phyloP scores from a whole-genome alignment of 2,329 filamentous ascomycete species.

The Cladophialophora immunda region DNA sequence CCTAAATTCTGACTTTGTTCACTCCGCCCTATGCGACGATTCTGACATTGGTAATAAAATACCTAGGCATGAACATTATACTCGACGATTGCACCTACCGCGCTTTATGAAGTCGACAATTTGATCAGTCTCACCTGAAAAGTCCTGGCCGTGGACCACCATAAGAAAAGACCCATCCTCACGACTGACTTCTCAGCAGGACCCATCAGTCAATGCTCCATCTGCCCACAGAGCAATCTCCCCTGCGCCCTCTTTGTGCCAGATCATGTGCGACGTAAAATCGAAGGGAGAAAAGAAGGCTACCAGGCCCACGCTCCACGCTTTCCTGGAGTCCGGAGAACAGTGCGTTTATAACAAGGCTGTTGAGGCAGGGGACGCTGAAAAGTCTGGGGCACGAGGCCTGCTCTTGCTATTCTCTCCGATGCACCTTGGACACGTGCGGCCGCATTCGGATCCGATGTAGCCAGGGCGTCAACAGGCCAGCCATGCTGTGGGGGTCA shows the following conservation, averaged over 20 bases:
- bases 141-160: background rate
- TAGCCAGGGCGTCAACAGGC: background rate
- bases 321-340: background rate
- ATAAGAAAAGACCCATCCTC: background rate
- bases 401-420: slow-evolving; percentile 6
- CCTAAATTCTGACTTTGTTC: background rate
- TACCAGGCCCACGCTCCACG: background rate
- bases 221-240: background rate
- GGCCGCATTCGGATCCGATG: background rate
- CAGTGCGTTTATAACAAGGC: slow-evolving; percentile 9
- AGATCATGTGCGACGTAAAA: background rate
- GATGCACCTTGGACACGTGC: background rate
- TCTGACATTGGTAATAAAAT: background rate
- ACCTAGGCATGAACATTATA: background rate
- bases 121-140: background rate
- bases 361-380: background rate
- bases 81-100: background rate
- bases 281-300: background rate
- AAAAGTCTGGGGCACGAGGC: background rate
- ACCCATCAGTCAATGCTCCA: background rate
- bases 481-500: background rate
- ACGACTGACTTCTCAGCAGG: background rate
- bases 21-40: background rate
- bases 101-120: background rate
- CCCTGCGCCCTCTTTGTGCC: background rate